Evolutionary conservation across 371 early-diverging fungal species (phyloP).

Genomic region (Dinochytrium kinnereticum): DNA sequence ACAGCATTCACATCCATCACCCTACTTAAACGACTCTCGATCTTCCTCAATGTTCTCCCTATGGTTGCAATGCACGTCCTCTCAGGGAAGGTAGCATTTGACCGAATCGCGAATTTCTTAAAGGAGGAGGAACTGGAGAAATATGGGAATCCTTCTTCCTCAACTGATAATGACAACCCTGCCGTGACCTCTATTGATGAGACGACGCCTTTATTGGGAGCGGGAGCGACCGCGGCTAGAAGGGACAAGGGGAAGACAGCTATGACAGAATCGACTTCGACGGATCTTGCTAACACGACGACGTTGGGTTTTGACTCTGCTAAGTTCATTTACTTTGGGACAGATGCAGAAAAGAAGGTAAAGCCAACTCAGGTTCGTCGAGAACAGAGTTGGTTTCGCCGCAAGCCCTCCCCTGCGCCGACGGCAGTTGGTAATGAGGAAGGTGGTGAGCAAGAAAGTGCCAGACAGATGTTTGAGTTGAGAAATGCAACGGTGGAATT

Average conservation of each 20-base stretch:
- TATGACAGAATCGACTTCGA: too few relatives aligned
- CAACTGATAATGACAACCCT: too few relatives aligned
- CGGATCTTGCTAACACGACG: too few relatives aligned
- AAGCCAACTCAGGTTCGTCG: too few relatives aligned
- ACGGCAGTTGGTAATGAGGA: too few relatives aligned
- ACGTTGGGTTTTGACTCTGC: not conserved
- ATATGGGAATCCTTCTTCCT: conserved; percentile 16
- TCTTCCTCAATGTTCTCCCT: conserved; percentile 28
- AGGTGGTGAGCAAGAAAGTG: not conserved
- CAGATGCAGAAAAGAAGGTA: conserved; percentile 10
- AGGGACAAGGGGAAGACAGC: too few relatives aligned
- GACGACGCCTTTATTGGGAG: conserved; percentile 1
- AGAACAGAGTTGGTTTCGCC: too few relatives aligned
- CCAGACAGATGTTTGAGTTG: conserved; percentile 29
- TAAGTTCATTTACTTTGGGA: conserved; percentile 26
- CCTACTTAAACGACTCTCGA: conserved; percentile 30
- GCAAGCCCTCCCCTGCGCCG: too few relatives aligned
- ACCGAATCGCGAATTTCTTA: conserved; percentile 49
- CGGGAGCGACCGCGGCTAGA: too few relatives aligned
- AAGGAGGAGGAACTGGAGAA: conserved; percentile 51
- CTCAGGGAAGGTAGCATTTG: conserved; percentile 46
- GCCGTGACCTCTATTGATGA: too few relatives aligned
- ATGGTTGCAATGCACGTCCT: conserved; percentile 35
- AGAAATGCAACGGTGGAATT: conserved; percentile 50
- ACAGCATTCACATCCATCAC: conserved; percentile 49